Base-by-base conservation (phyloP, 305 asterid genomes). In the Fraxinus latifolia region DNA sequence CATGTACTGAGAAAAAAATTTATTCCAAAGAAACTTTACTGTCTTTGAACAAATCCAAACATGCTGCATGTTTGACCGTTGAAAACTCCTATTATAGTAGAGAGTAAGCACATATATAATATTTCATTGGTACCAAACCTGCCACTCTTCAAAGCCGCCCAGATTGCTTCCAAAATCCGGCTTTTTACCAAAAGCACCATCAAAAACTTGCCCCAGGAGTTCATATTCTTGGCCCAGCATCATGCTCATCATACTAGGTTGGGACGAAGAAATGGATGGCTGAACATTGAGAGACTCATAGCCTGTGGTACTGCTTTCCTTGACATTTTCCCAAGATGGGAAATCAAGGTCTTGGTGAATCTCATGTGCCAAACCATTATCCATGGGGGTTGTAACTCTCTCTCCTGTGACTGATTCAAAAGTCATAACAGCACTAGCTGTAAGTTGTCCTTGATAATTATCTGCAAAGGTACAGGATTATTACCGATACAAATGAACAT, bases 91-190 rank as follows among this genome's bases (percentile, higher is more conserved):
- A 68, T 68, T 68, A 70, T 31, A 5, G 14, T 27, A 4, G 3
- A 4, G 5, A 70, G 60, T 70, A 85, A 80, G 86, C 73, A 77
- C 32, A 70, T 21, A 29, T 53, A 60, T 5, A 27, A 70, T 6
- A 77, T 36, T 81, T 84, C 27, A 85, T 34, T 47, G 21, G 25
- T 70, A 70, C 9, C 12, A 71, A 88, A 94, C 99, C 97, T 94
- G 95, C 95, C 96, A 91, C 82, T 88, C 91, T 79, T 87, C 91
- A 84, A 89, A 72, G 83, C 88, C 88, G 85, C 81, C 89, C 33
- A 88, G 81, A 81, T 39, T 86, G 83, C 74, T 82, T 82, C 82
- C 85, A 53, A 82, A 83, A 68, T 89, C 93, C 86, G 85, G 92
- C 80, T 81, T 83, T 77, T 85, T 81, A 39, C 89, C 82, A 53